These are phyloP conservation scores for Platismatia glauca DNA, from an alignment of 495 filamentous ascomycete species.

Conservation along the genomic window DNA sequence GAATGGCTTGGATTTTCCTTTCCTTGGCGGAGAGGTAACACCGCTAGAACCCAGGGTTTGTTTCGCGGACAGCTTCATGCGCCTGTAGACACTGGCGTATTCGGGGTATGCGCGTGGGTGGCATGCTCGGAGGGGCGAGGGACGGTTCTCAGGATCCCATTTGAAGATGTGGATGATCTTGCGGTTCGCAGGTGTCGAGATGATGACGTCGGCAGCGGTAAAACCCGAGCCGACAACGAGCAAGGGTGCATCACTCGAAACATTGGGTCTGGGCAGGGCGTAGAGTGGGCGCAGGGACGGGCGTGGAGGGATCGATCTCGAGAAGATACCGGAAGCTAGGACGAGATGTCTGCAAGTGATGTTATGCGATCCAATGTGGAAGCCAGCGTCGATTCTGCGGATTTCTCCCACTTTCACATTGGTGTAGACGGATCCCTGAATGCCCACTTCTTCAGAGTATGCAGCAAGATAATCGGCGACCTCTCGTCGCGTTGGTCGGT, in stretches of 20 bases:
- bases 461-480: constrained; percentile 49
- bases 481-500: constrained; percentile 49
- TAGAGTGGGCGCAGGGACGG: constrained; percentile 38
- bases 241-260: constrained; percentile 30
- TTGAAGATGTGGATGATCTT: constrained; percentile 56
- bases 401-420: constrained; percentile 38
- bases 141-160: constrained; percentile 49
- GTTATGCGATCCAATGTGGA: constrained; percentile 43
- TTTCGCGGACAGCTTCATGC: constrained; percentile 50
- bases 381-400: constrained; percentile 39
- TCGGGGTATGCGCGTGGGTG: constrained; percentile 60
- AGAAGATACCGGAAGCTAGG: constrained; percentile 56
- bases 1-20: constrained; percentile 37
- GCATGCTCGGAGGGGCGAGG: constrained; percentile 52
- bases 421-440: constrained; percentile 43
- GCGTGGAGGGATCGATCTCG: constrained; percentile 45
- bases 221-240: constrained; percentile 59
- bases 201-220: constrained; percentile 55
- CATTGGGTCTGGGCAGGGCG: constrained; percentile 18
- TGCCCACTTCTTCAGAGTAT: constrained; percentile 48
- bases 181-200: constrained; percentile 41
- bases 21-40: constrained; percentile 14
- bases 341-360: constrained; percentile 53
- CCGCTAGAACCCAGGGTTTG: constrained; percentile 15
- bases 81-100: constrained; percentile 54